Percentiles rank a stretch among this genome's conserved stretches.
These are phyloP conservation scores for Phialemonium atrogriseum DNA, from an alignment of 2,329 filamentous ascomycete species.

Conservation along the genomic window DNA sequence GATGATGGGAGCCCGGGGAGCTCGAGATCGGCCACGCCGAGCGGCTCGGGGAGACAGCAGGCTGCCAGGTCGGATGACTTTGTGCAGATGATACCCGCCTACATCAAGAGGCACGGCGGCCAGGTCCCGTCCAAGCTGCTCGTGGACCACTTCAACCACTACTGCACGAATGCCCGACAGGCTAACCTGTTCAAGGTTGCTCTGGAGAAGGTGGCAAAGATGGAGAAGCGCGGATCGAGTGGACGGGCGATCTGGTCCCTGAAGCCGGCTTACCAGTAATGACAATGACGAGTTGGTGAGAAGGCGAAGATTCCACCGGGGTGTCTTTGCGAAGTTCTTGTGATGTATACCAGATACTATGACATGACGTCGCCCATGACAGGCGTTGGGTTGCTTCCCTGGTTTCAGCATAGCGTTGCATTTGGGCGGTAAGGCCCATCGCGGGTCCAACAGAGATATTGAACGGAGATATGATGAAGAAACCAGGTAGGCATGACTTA, in stretches of 20 bases:
- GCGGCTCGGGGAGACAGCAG: constrained; percentile 6
- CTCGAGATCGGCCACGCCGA: constrained; percentile 38
- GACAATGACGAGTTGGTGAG: no score
- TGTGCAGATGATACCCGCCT: constrained; percentile 65
- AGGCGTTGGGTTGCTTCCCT: no score
- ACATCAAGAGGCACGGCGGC: constrained; percentile 70
- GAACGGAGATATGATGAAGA: no score
- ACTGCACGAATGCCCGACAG: constrained; percentile 60
- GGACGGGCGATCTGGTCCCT: constrained; percentile 48
- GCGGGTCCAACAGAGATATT: no score
- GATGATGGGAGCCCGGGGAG: constrained; percentile 30
- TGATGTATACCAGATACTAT: no score
- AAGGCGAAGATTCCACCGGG: no score
- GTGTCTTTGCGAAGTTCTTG: no score
- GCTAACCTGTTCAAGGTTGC: constrained; percentile 76
- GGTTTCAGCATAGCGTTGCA: no score
- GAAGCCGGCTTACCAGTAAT: constrained; percentile 22
- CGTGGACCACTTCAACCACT: constrained; percentile 82
- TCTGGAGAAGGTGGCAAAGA: constrained; percentile 64
- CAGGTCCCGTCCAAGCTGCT: constrained; percentile 75
- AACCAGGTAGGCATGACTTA: no score
- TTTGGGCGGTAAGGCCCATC: no score
- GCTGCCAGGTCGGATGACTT: constrained; percentile 51
- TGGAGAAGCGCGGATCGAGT: constrained; percentile 51
- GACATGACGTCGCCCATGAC: no score